Evolutionary conservation across 768 basidiomycete species (phyloP).

Genomic region (Pulveroboletus sp.): DNA sequence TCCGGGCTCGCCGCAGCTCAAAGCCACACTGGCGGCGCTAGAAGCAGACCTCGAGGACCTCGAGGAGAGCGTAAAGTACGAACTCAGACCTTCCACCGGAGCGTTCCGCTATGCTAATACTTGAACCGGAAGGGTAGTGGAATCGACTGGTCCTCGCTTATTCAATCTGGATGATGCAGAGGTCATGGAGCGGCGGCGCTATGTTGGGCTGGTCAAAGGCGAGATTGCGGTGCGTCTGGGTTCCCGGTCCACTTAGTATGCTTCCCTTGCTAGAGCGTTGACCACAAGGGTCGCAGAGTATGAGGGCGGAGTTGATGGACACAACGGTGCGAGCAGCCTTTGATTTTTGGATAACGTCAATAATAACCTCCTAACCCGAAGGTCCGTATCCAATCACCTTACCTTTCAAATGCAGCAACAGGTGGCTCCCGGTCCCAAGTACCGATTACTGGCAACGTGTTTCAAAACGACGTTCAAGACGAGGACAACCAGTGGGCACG

Average conservation of each 20-base stretch:
- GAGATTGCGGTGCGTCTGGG: slow-evolving; percentile 71
- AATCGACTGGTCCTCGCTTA: slow-evolving; percentile 75
- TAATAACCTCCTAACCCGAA: background rate
- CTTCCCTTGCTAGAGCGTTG: slow-evolving; percentile 6
- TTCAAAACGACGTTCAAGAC: slow-evolving; percentile 41
- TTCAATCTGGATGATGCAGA: slow-evolving; percentile 81
- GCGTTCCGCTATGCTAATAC: background rate
- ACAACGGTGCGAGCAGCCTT: slow-evolving; percentile 12
- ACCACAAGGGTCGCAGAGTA: slow-evolving; percentile 56
- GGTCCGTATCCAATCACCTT: slow-evolving; percentile 16
- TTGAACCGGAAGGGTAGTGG: slow-evolving; percentile 63
- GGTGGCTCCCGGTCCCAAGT: slow-evolving; percentile 16
- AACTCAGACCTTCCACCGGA: background rate
- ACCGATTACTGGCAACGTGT: slow-evolving; percentile 5
- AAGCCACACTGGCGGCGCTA: slow-evolving; percentile 68
- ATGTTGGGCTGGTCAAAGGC: slow-evolving; percentile 67
- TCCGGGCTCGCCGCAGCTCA: slow-evolving; percentile 44
- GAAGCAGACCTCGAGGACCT: slow-evolving; percentile 89
- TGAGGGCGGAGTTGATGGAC: slow-evolving; percentile 59
- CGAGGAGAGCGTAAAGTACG: slow-evolving; percentile 89
- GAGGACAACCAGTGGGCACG: slow-evolving; percentile 77
- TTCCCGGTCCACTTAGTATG: too few relatives aligned
- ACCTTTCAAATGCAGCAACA: slow-evolving; percentile 12
- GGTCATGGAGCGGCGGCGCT: slow-evolving; percentile 68
- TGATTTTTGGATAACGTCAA: background rate